These are phyloP conservation scores for Plasmodium yoelii DNA, from an alignment of 169 alveolate species.

Conservation along the genomic window DNA sequence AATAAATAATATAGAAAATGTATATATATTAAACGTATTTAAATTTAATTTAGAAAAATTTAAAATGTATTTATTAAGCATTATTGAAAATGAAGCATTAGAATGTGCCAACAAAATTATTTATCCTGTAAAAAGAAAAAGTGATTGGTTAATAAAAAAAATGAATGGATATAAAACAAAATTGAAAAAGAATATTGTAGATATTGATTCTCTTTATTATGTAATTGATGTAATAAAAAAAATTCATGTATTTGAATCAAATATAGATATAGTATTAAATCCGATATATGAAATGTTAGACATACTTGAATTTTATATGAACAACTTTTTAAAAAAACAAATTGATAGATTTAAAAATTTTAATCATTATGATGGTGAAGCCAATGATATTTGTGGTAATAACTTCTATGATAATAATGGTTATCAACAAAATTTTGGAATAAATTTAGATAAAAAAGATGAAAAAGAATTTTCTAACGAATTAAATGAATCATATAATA, in stretches of 20 bases:
- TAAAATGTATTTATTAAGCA: constrained; percentile 58
- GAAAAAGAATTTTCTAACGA: constrained; percentile 41
- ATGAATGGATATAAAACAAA: constrained; percentile 41
- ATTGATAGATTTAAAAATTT: constrained; percentile 37
- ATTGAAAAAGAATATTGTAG: constrained; percentile 50
- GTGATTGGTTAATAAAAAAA: constrained; percentile 66
- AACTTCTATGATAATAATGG: too few species aligned
- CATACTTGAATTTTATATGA: constrained; percentile 71
- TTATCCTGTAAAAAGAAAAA: constrained; percentile 56
- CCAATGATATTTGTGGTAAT: background rate
- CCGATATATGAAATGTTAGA: constrained; percentile 64
- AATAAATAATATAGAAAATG: constrained; percentile 65
- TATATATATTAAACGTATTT: constrained; percentile 40
- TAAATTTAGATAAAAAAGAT: constrained; percentile 38
- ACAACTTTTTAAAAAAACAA: constrained; percentile 64
- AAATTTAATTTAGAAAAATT: constrained; percentile 70
- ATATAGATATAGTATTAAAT: constrained; percentile 61
- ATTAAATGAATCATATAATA: constrained; percentile 48
- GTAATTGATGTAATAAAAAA: constrained; percentile 67
- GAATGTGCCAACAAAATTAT: constrained; percentile 70
- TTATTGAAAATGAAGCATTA: constrained; percentile 68
- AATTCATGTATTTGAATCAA: constrained; percentile 67
- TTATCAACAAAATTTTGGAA: constrained; percentile 52
- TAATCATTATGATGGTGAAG: constrained; percentile 63
- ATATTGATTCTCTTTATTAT: constrained; percentile 68